phyloP scores from a whole-genome alignment of 345 rosid genomes.

The Nephelium lappaceum region DNA sequence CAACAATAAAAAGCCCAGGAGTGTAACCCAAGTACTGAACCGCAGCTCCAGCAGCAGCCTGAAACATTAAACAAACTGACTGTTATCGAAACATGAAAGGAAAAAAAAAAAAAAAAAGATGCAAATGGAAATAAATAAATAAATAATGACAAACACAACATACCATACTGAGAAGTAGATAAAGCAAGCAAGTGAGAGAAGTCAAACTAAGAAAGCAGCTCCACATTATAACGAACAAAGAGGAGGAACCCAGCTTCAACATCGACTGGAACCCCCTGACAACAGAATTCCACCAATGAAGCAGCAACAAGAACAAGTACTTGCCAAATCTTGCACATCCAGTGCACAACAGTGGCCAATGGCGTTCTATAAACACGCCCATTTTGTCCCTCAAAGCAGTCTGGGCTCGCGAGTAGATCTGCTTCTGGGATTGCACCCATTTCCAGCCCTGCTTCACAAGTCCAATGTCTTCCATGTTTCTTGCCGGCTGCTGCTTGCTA shows the following conservation, averaged over 20 bases:
- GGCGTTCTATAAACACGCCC: slow-evolving; percentile 64
- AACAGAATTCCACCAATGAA: slow-evolving; percentile 74
- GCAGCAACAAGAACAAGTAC: slow-evolving; percentile 42
- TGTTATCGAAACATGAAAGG: not conserved
- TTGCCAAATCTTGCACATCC: slow-evolving; percentile 57
- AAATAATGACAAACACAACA: not conserved
- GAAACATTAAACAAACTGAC: slow-evolving; percentile 31
- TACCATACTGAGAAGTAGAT: slow-evolving; percentile 87
- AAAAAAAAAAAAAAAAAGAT: not conserved
- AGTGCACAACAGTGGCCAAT: slow-evolving; percentile 85
- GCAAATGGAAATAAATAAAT: not conserved
- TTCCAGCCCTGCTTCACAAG: slow-evolving; percentile 84
- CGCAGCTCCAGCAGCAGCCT: slow-evolving; percentile 94
- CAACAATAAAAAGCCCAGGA: slow-evolving; percentile 94
- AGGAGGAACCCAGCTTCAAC: slow-evolving; percentile 75
- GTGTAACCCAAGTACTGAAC: slow-evolving; percentile 84
- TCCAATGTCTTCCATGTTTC: slow-evolving; percentile 82
- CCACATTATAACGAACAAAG: slow-evolving; percentile 94
- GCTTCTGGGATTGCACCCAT: slow-evolving; percentile 84
- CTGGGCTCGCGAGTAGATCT: slow-evolving; percentile 43
- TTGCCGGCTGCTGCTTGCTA: not conserved
- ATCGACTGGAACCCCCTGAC: slow-evolving; percentile 72
- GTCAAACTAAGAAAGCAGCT: slow-evolving; percentile 96
- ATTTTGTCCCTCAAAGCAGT: slow-evolving; percentile 56
- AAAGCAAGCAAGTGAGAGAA: slow-evolving; percentile 82